Conservation (phyloP, 208 protist genomes). For the Wallacemonas sp. region DNA sequence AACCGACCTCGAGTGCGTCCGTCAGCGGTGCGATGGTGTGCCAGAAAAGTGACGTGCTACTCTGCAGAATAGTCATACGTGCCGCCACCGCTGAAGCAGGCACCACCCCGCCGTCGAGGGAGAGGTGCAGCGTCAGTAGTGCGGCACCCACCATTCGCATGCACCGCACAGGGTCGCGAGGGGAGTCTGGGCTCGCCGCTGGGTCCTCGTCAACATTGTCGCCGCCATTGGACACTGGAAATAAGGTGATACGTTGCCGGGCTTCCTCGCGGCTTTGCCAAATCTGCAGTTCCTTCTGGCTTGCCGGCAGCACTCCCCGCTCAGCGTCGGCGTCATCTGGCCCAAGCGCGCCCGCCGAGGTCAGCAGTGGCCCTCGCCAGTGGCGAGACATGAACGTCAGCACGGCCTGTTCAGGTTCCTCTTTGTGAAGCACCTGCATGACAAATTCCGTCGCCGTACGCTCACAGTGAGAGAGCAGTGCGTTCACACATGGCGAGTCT, state of each 20-base stretch:
- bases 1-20: background rate
- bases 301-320: background rate
- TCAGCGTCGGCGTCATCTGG: conserved; percentile 4
- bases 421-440: background rate
- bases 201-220: too few species aligned
- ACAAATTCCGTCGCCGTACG: background rate
- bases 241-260: background rate
- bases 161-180: too few species aligned
- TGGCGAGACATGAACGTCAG: background rate
- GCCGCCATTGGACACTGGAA: background rate
- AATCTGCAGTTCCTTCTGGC: conserved; percentile 1
- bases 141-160: too few species aligned
- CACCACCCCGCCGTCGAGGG: too few species aligned
- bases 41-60: conserved; percentile 3
- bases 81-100: background rate
- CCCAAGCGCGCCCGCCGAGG: background rate
- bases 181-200: too few species aligned
- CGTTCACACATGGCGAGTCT: too few species aligned
- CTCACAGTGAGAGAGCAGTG: background rate
- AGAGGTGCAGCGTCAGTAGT: too few species aligned
- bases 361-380: background rate
- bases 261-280: conserved; percentile 8
- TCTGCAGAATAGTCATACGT: background rate
- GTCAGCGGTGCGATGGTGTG: background rate
- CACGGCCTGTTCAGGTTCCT: background rate